These are phyloP conservation scores for Metarhizium robertsii DNA, from an alignment of 2,329 filamentous ascomycete genomes.

Conservation along the genomic window DNA sequence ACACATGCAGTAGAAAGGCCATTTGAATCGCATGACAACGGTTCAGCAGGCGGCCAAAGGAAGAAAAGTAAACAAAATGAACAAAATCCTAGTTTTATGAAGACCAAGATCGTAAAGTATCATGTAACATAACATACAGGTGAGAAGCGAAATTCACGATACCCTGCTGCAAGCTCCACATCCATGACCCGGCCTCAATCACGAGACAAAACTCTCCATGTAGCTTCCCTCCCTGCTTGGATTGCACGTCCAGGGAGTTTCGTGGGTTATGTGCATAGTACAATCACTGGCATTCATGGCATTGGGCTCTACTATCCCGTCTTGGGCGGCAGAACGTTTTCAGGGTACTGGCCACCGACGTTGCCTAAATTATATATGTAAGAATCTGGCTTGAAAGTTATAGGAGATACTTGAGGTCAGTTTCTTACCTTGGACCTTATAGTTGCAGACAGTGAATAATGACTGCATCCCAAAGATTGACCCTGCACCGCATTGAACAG, in stretches of 20 bases:
- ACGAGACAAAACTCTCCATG: neutral
- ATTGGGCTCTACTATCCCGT: slow-evolving; percentile 14
- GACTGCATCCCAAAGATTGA: slow-evolving; percentile 36
- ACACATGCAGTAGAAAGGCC: slow-evolving; percentile 6
- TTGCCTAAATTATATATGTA: slow-evolving; percentile 31
- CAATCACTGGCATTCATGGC: neutral
- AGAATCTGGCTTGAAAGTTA: neutral
- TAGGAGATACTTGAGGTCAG: too few species aligned
- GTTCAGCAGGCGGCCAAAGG: neutral
- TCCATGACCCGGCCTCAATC: slow-evolving; percentile 1
- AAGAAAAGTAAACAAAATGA: slow-evolving; percentile 5
- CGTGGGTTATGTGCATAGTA: too few species aligned
- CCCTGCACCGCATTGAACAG: slow-evolving; percentile 54
- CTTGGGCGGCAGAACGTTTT: slow-evolving; percentile 36
- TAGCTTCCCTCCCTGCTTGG: neutral
- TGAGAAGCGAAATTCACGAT: slow-evolving; percentile 20
- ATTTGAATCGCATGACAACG: neutral
- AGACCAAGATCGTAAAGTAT: slow-evolving; percentile 23
- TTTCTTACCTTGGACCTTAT: slow-evolving; percentile 58
- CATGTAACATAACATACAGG: slow-evolving; percentile 25
- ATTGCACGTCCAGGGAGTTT: too few species aligned
- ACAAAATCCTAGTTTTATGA: slow-evolving; percentile 7
- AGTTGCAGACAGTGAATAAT: slow-evolving; percentile 81
- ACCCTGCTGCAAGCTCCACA: slow-evolving; percentile 1
- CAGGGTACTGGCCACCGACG: slow-evolving; percentile 37